Evolutionary conservation across 495 filamentous ascomycete genomes (phyloP), one percentile per base, ranked within the genome.

Genomic region (Ramalina peruviana): DNA sequence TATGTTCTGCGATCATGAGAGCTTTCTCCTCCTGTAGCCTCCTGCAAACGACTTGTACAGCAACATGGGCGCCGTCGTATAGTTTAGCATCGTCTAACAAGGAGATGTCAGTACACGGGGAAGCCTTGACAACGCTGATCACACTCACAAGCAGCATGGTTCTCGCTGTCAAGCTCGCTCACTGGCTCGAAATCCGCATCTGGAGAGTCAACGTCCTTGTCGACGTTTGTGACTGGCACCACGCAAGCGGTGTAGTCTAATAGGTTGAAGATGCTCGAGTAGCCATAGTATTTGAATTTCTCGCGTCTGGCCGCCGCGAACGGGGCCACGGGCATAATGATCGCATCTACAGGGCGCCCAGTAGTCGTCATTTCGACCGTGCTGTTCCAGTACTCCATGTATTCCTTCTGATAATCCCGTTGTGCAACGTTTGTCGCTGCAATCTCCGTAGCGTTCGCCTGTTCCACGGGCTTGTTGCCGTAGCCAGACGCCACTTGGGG

Each of bases 321-420:
- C 15, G 68, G 61, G 17, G 70, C 70, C 26, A 63, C 39, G 15
- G 73, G 66, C 54, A 65, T 65, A 30, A 80, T 68, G 3, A 80
- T 33, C 20, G 67, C 76, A 50, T 80, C 76, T 0, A 67, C 62
- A 6, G 78, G 76, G 36, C 76, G 64, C 12, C 77, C 78, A 2
- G 75, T 82, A 10, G 69, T 67, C 1, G 76, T 82, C 15, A 65
- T 33, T 19, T 66, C 54, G 1, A 61, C 63, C 0, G 80, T 85
- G 40, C 62, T 73, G 54, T 82, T 79, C 81, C 81, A 85, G 62
- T 82, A 84, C 30, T 81, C 78, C 71, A 80, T 71, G 53, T 83
- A 83, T 40, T 72, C 67, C 56, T 80, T 81, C 60, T 79, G 75
- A 46, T 73, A 72, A 40, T 75, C 65, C 10, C 80, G 69, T 52